Evolutionary conservation across 495 filamentous ascomycete genomes (phyloP).

Genomic region (Neurospora sp.): DNA sequence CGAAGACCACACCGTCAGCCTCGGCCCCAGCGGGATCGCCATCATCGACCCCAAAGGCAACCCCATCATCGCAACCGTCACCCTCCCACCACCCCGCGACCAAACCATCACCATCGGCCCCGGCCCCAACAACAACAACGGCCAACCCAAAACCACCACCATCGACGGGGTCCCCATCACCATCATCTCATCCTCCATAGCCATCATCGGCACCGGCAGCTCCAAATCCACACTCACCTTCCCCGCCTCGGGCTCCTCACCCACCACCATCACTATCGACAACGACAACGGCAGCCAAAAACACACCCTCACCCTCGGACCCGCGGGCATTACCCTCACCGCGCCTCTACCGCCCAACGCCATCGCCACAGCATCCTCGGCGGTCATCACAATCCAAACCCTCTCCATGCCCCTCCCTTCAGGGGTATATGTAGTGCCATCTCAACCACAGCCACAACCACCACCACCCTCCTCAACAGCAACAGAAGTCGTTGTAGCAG

Average conservation of each 20-base stretch:
- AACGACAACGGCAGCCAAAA: neutral
- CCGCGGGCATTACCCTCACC: neutral
- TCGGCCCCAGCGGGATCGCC: slow-evolving; percentile 36
- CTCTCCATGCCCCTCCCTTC: neutral
- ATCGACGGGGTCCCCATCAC: slow-evolving; percentile 37
- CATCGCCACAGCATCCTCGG: neutral
- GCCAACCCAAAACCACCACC: slow-evolving; percentile 31
- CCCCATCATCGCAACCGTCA: slow-evolving; percentile 10
- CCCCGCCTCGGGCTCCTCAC: slow-evolving; percentile 16
- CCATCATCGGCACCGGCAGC: slow-evolving; percentile 31
- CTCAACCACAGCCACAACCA: neutral
- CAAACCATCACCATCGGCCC: slow-evolving; percentile 40
- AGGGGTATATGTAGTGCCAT: neutral
- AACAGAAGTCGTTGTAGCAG: slow-evolving; percentile 31
- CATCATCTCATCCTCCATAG: slow-evolving; percentile 30
- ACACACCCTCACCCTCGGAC: neutral
- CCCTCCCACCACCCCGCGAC: slow-evolving; percentile 18
- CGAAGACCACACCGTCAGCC: slow-evolving; percentile 33
- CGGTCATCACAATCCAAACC: neutral
- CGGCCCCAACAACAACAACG: slow-evolving; percentile 25
- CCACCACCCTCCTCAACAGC: neutral
- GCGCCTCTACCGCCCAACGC: neutral
- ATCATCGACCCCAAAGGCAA: slow-evolving; percentile 18
- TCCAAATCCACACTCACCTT: slow-evolving; percentile 30
- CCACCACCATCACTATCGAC: slow-evolving; percentile 13